Conservation (phyloP, 495 filamentous ascomycete species). For the Xylaria longipes region DNA sequence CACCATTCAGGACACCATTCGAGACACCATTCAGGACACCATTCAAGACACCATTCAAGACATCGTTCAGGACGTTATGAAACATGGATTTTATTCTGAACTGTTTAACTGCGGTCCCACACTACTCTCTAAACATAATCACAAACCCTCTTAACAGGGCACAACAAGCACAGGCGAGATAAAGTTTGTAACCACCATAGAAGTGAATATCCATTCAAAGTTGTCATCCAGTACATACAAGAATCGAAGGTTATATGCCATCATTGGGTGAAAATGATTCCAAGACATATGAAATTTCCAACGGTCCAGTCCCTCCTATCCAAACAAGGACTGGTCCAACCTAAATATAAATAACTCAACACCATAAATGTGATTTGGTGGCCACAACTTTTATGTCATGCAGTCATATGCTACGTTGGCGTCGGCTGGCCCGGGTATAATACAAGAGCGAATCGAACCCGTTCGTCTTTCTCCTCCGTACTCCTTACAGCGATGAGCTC, state of each 20-base stretch:
- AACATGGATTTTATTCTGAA: neutral
- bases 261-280: conserved; percentile 6
- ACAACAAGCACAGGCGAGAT: neutral
- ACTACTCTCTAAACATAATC: neutral
- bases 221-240: conserved; percentile 31
- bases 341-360: conserved; percentile 7
- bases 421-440: conserved; percentile 11
- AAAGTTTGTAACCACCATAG: conserved; percentile 13
- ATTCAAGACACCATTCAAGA: neutral
- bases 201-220: conserved; percentile 17
- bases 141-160: neutral
- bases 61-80: neutral
- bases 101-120: neutral
- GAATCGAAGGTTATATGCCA: conserved; percentile 26
- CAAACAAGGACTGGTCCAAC: conserved; percentile 16
- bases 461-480: neutral
- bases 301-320: conserved; percentile 3
- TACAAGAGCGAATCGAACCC: conserved; percentile 24
- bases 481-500: neutral
- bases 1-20: neutral
- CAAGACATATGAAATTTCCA: conserved; percentile 7
- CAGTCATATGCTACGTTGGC: conserved; percentile 9
- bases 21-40: neutral
- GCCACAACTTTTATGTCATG: conserved; percentile 21
- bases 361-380: conserved; percentile 10